Conservation (phyloP, 306 rosid species). For the Nissolia schottii region DNA sequence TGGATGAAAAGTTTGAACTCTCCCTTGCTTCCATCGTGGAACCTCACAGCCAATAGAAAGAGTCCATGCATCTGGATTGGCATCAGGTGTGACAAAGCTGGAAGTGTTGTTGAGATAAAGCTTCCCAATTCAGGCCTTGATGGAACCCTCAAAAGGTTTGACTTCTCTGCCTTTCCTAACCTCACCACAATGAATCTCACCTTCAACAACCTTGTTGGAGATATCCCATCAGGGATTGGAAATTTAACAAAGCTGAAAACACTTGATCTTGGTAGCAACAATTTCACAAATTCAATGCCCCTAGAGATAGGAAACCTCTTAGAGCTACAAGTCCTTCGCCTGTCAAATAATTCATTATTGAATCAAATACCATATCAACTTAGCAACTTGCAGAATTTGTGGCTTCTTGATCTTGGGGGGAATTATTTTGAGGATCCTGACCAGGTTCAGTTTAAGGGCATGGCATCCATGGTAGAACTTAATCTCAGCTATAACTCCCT, state of each 20-base stretch:
- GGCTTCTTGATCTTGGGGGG: slow-evolving; percentile 22
- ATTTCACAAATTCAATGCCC: slow-evolving; percentile 15
- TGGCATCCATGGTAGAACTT: slow-evolving; percentile 15
- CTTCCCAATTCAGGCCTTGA: slow-evolving; percentile 12
- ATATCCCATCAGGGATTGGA: slow-evolving; percentile 19
- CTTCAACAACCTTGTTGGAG: slow-evolving; percentile 22
- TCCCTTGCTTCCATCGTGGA: slow-evolving; percentile 23
- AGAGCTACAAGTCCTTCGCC: slow-evolving; percentile 12
- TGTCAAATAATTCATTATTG: slow-evolving; percentile 13
- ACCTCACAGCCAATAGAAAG: not conserved
- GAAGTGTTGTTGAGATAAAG: slow-evolving; percentile 24
- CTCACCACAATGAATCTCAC: slow-evolving; percentile 20
- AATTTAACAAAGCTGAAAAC: slow-evolving; percentile 13
- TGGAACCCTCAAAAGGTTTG: slow-evolving; percentile 29
- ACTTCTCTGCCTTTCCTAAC: slow-evolving; percentile 30
- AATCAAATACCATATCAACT: slow-evolving; percentile 27
- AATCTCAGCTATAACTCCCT: not conserved
- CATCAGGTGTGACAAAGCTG: slow-evolving; percentile 1
- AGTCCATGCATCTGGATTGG: slow-evolving; percentile 32
- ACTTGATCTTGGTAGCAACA: slow-evolving; percentile 29
- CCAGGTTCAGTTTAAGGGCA: slow-evolving; percentile 6
- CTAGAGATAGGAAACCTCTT: slow-evolving; percentile 18
- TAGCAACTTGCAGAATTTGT: slow-evolving; percentile 24
- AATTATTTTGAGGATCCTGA: slow-evolving; percentile 23
- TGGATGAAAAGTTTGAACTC: slow-evolving; percentile 28